These are phyloP conservation scores for Irpex lacteus DNA, from an alignment of 1,284 basidiomycete species.

Conservation along the genomic window DNA sequence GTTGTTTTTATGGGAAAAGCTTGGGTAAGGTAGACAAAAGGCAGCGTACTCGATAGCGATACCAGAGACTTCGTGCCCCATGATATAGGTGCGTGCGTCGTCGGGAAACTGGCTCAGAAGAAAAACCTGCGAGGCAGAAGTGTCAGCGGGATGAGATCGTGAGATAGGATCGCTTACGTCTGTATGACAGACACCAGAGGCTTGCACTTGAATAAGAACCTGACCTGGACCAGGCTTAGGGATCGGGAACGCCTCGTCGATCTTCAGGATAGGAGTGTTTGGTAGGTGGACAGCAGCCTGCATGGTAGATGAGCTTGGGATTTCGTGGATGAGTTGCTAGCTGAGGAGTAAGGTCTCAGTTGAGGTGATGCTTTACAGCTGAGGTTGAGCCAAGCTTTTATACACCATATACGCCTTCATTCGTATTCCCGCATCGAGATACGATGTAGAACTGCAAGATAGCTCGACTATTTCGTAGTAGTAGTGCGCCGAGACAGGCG, in stretches of 20 bases:
- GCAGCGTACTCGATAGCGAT: constrained; percentile 19
- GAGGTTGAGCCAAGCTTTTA: no score
- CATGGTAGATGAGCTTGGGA: constrained; percentile 9
- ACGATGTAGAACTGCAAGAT: no score
- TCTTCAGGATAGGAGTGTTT: constrained; percentile 17
- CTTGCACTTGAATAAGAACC: constrained; percentile 27
- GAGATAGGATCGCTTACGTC: constrained; percentile 15
- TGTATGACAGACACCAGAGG: constrained; percentile 26
- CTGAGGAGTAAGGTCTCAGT: no score
- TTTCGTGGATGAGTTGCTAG: no score
- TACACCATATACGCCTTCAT: no score
- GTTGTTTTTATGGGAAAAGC: background rate
- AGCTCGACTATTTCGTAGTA: no score
- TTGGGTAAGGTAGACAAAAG: background rate
- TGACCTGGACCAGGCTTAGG: constrained; percentile 21
- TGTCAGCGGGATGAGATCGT: background rate
- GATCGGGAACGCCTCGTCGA: constrained; percentile 21
- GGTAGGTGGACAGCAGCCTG: constrained; percentile 23
- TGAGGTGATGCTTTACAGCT: no score
- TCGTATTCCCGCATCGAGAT: no score
- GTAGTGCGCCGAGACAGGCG: no score
- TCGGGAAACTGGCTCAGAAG: constrained; percentile 18
- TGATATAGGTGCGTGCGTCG: constrained; percentile 21
- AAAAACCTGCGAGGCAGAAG: background rate
- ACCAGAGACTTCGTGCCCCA: constrained; percentile 28